phyloP scores from a whole-genome alignment of 257 asterid species.

The Orobanche coerulescens region DNA sequence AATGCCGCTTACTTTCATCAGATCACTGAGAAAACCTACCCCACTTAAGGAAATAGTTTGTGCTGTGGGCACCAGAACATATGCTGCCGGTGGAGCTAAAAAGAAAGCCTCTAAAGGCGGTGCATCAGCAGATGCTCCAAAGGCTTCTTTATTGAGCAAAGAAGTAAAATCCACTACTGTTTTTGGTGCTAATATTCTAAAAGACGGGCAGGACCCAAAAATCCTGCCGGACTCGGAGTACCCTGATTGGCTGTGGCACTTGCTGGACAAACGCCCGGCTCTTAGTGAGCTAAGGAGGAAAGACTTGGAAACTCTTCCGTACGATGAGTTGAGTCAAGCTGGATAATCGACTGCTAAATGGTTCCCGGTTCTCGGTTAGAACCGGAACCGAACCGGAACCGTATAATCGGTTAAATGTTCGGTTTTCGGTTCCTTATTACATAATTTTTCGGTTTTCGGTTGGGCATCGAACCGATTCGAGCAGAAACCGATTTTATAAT shows the following conservation, averaged over 20 bases:
- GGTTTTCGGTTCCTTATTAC: too few species aligned
- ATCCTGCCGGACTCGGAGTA: conserved; percentile 74
- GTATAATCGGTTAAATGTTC: too few species aligned
- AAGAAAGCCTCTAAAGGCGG: conserved; percentile 90
- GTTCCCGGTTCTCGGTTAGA: too few species aligned
- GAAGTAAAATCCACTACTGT: conserved; percentile 87
- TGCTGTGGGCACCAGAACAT: conserved; percentile 47
- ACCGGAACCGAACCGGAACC: too few species aligned
- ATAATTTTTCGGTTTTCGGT: too few species aligned
- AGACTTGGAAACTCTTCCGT: conserved; percentile 50
- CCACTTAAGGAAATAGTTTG: conserved; percentile 35
- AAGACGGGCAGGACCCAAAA: conserved; percentile 87
- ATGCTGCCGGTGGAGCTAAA: conserved; percentile 78
- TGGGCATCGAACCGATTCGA: too few species aligned
- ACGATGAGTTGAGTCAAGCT: conserved; percentile 81
- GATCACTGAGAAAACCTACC: conserved; percentile 34
- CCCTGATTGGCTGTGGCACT: conserved; percentile 83
- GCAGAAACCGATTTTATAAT: too few species aligned
- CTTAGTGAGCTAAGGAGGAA: conserved; percentile 87
- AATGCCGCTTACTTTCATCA: conserved; percentile 38
- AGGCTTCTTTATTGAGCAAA: conserved; percentile 63
- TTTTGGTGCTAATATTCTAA: conserved; percentile 71
- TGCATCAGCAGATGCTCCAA: conserved; percentile 65
- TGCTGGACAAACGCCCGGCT: conserved; percentile 64
- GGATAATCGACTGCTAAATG: conserved; percentile 91